phyloP scores from a whole-genome alignment of 345 rosid genomes.

The Diplotaxis tenuifolia region DNA sequence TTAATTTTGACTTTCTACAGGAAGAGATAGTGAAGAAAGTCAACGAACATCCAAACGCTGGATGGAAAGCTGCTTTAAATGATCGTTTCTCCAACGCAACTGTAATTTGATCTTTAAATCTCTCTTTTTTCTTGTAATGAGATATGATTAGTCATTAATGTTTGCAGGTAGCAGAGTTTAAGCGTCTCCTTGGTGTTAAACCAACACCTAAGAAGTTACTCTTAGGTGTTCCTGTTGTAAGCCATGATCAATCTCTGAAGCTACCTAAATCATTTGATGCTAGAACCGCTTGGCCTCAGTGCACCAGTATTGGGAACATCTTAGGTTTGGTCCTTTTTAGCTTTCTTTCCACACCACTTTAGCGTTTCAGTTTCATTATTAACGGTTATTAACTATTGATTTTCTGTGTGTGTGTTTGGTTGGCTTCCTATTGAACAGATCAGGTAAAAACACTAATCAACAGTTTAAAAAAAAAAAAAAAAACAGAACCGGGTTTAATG shows the following conservation, averaged over 20 bases:
- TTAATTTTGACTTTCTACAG: constrained; percentile 36
- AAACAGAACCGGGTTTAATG: neutral
- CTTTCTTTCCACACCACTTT: neutral
- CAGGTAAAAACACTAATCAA: too few relatives aligned
- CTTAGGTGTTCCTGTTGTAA: constrained; percentile 56
- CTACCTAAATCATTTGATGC: constrained; percentile 79
- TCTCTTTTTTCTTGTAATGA: too few relatives aligned
- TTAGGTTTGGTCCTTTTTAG: constrained; percentile 53
- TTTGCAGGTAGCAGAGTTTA: constrained; percentile 74
- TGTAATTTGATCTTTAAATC: constrained; percentile 40
- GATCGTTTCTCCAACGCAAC: constrained; percentile 69
- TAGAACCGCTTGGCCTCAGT: constrained; percentile 80
- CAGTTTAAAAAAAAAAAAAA: too few relatives aligned
- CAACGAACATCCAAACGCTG: constrained; percentile 69
- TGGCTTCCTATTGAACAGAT: constrained; percentile 48
- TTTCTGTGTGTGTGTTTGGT: constrained; percentile 4
- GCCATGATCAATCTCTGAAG: constrained; percentile 62
- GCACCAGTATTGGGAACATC: constrained; percentile 75
- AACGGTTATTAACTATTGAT: constrained; percentile 37
- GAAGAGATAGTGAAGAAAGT: constrained; percentile 71
- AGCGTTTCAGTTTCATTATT: neutral
- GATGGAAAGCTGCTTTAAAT: constrained; percentile 86
- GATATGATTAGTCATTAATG: neutral
- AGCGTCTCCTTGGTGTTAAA: constrained; percentile 77
- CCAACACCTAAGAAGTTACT: constrained; percentile 57